Evolutionary conservation across 2,329 filamentous ascomycete genomes (phyloP).

Genomic region (Arthrinium phaeospermum): DNA sequence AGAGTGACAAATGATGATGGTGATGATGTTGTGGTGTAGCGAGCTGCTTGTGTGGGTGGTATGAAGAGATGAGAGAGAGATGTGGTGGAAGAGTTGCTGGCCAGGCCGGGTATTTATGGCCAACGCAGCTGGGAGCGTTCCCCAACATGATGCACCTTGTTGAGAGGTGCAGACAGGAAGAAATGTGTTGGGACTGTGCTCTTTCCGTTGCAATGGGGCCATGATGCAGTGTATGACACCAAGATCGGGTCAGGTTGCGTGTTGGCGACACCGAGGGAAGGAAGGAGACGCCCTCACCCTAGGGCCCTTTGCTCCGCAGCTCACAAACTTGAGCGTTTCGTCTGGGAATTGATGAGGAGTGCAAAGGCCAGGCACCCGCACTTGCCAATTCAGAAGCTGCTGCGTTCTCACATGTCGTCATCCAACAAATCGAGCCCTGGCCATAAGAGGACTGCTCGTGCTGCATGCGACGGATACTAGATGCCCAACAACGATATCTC

Average conservation of each 20-base stretch:
- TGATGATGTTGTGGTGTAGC: background rate
- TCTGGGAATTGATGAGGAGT: background rate
- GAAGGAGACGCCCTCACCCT: background rate
- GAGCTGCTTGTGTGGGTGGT: background rate
- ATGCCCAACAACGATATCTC: background rate
- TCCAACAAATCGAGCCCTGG: background rate
- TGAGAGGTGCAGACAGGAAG: background rate
- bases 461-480: background rate
- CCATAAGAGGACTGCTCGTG: background rate
- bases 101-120: background rate
- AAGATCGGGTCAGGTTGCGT: background rate
- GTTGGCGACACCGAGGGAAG: background rate
- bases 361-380: background rate
- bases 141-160: background rate
- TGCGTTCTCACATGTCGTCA: background rate
- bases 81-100: background rate
- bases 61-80: background rate
- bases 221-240: background rate
- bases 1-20: background rate
- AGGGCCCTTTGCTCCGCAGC: background rate
- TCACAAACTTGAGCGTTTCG: background rate
- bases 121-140: background rate
- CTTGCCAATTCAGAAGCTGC: background rate
- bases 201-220: background rate
- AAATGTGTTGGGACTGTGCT: background rate